Percentiles rank a stretch among this genome's conserved stretches.
Evolutionary conservation across 2,329 filamentous ascomycete genomes (phyloP).

Genomic region (Chaetomium globosum): DNA sequence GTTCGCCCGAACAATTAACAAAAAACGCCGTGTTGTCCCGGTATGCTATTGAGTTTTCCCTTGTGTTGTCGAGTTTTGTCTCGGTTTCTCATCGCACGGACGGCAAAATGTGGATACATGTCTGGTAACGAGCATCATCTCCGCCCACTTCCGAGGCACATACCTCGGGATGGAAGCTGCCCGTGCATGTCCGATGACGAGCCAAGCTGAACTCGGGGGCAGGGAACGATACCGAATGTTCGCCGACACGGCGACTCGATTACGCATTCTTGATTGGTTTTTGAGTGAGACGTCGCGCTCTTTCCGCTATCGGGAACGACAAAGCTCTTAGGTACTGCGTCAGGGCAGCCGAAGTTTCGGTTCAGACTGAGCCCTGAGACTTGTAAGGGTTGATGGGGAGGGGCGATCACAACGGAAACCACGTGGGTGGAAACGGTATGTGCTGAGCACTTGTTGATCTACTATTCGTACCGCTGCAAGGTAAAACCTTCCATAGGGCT

Average conservation of each 20-base stretch:
- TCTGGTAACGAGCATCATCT: neutral
- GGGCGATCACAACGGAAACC: neutral
- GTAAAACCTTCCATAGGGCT: neutral
- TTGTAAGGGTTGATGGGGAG: too few relatives aligned
- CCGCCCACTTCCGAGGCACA: neutral
- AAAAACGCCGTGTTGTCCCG: too few relatives aligned
- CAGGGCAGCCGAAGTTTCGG: too few relatives aligned
- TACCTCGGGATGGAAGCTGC: too few relatives aligned
- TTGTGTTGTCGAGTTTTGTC: neutral
- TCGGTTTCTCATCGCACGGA: neutral
- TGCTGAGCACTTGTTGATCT: neutral
- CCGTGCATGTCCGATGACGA: neutral
- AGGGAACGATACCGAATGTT: neutral
- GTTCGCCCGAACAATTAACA: too few relatives aligned
- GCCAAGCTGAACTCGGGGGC: neutral
- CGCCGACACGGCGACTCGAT: neutral
- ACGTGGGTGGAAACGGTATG: neutral
- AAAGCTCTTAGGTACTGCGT: too few relatives aligned
- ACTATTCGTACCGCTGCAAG: neutral
- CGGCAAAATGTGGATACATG: too few relatives aligned
- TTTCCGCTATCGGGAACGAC: too few relatives aligned
- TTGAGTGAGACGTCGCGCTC: neutral
- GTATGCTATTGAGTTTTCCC: too few relatives aligned
- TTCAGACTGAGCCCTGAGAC: too few relatives aligned
- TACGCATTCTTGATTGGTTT: neutral